Conservation (phyloP, 1,284 basidiomycete species). For the Tranzscheliella williamsii region DNA sequence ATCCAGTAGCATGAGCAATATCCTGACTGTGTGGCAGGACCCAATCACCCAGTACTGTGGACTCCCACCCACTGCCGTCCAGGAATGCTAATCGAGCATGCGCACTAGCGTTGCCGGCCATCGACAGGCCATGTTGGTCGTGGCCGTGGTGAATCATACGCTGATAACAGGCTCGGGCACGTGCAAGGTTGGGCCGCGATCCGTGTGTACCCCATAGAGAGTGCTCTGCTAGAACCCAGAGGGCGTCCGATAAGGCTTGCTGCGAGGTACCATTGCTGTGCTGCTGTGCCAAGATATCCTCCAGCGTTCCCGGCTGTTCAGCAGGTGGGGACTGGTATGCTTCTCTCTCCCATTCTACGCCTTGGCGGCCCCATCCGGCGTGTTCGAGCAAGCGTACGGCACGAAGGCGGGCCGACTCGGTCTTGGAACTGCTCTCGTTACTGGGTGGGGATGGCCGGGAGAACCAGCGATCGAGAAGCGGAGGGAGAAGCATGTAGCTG, state of each 20-base stretch:
- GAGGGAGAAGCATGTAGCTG: background rate
- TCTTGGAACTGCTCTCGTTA: background rate
- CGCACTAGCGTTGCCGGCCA: conserved; percentile 54
- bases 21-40: conserved; percentile 13
- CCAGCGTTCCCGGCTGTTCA: background rate
- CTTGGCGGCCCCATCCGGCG: background rate
- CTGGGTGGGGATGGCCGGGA: background rate
- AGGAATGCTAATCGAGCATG: conserved; percentile 54
- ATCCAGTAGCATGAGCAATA: conserved; percentile 8
- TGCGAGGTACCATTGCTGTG: background rate
- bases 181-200: conserved; percentile 35
- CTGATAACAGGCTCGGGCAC: conserved; percentile 45
- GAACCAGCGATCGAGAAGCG: background rate
- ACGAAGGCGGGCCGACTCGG: background rate
- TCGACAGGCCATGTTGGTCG: conserved; percentile 12
- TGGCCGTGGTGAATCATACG: conserved; percentile 35
- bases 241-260: conserved; percentile 42
- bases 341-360: background rate
- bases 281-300: conserved; percentile 13
- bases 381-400: background rate
- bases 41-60: conserved; percentile 38
- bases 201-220: conserved; percentile 59
- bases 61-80: conserved; percentile 46
- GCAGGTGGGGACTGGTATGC: background rate
- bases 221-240: conserved; percentile 57